Evolutionary conservation across 108 stramenopile species (phyloP).

Genomic region (Pinguiococcus pyrenoidosus): DNA sequence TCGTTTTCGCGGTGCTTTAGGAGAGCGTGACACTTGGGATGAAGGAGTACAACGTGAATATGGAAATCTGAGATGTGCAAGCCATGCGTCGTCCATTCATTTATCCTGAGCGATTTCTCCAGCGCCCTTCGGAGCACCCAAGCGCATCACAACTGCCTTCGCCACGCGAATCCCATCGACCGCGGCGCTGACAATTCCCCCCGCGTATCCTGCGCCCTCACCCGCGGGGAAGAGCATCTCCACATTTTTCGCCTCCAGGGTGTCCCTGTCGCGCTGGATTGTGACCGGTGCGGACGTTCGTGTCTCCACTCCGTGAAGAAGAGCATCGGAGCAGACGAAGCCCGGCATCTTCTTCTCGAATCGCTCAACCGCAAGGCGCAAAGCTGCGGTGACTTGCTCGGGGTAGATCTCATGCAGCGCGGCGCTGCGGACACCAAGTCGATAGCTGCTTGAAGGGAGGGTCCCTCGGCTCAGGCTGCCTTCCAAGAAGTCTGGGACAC

Average conservation of each 20-base stretch:
- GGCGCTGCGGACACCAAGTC: constrained; percentile 64
- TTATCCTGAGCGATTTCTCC: too few relatives aligned
- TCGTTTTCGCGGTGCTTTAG: too few relatives aligned
- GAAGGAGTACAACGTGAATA: too few relatives aligned
- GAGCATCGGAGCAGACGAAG: constrained; percentile 53
- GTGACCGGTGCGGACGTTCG: constrained; percentile 75
- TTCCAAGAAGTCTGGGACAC: constrained; percentile 69
- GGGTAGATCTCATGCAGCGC: constrained; percentile 79
- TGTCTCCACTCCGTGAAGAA: constrained; percentile 86
- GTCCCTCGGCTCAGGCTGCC: constrained; percentile 27
- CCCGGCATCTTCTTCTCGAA: constrained; percentile 70
- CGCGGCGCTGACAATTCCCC: constrained; percentile 87
- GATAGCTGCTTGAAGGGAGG: constrained; percentile 69
- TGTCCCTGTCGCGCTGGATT: constrained; percentile 49
- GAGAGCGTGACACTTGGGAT: too few relatives aligned
- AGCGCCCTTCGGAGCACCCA: too few relatives aligned
- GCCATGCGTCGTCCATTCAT: too few relatives aligned
- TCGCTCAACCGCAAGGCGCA: constrained; percentile 48
- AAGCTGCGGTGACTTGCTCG: constrained; percentile 49
- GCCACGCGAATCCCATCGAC: constrained; percentile 78
- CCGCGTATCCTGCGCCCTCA: constrained; percentile 92
- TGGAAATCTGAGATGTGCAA: too few relatives aligned
- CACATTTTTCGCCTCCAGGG: constrained; percentile 51
- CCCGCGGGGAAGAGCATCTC: constrained; percentile 65
- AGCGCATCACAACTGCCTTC: constrained; percentile 52